Percentiles rank a stretch among this genome's conserved stretches.
These are phyloP conservation scores for Phytophthora idaei DNA, from an alignment of 352 stramenopile genomes.

Conservation along the genomic window DNA sequence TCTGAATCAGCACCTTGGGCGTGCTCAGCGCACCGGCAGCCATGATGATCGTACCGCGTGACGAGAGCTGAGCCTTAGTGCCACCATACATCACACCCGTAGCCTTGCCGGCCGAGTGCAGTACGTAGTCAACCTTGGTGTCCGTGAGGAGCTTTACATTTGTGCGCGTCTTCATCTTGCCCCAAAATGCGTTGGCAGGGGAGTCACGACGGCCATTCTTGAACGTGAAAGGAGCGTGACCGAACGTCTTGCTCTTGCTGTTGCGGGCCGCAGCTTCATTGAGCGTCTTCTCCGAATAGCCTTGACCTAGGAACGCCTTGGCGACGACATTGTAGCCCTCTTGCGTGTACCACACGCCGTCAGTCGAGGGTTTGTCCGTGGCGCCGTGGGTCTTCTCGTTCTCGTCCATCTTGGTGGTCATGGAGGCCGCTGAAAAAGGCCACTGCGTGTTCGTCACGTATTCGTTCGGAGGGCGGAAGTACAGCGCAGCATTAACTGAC, in stretches of 20 bases:
- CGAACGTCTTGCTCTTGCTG: constrained; percentile 61
- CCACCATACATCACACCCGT: constrained; percentile 53
- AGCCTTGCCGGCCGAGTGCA: constrained; percentile 50
- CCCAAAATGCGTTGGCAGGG: constrained; percentile 60
- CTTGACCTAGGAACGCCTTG: constrained; percentile 38
- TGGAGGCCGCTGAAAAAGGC: constrained; percentile 55
- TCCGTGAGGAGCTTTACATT: constrained; percentile 64
- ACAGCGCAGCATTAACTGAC: constrained; percentile 82
- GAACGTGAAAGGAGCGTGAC: constrained; percentile 55
- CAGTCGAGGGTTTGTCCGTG: constrained; percentile 56
- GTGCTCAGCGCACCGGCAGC: constrained; percentile 66
- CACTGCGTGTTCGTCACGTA: constrained; percentile 50
- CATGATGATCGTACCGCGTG: constrained; percentile 73
- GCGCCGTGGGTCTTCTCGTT: constrained; percentile 48
- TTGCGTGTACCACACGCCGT: constrained; percentile 61
- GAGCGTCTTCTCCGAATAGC: constrained; percentile 50
- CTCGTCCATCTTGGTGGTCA: constrained; percentile 60
- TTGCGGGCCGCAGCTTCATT: constrained; percentile 59
- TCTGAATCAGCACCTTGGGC: constrained; percentile 85
- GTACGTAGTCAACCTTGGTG: constrained; percentile 57
- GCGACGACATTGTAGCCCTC: constrained; percentile 60
- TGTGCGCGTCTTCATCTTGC: constrained; percentile 42
- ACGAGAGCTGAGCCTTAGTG: constrained; percentile 41
- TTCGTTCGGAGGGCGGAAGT: constrained; percentile 65
- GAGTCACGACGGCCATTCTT: constrained; percentile 61